These are phyloP conservation scores for Cajanus cajan DNA, from an alignment of 306 rosid species.

Conservation along the genomic window DNA sequence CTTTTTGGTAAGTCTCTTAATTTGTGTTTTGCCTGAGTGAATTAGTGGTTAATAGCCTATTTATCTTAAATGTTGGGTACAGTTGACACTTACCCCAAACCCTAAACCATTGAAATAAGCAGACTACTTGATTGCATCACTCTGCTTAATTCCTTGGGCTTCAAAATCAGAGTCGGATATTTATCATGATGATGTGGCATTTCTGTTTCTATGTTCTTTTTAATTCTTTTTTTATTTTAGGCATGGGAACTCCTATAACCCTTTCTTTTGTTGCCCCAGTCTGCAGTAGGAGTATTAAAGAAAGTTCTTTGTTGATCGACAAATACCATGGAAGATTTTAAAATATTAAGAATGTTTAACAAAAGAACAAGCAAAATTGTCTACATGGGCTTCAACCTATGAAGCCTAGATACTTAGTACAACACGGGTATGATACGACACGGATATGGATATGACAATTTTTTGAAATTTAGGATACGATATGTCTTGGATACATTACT, in stretches of 20 bases:
- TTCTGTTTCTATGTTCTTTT: slow-evolving; percentile 5
- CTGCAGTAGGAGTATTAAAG: not conserved
- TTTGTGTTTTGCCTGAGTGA: not conserved
- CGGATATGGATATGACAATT: too few relatives aligned
- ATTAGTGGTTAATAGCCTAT: slow-evolving; percentile 29
- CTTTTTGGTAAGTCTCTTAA: slow-evolving; percentile 67
- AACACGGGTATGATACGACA: too few relatives aligned
- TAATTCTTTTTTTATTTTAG: not conserved
- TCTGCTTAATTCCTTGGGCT: not conserved
- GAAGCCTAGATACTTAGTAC: too few relatives aligned
- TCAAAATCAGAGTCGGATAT: not conserved
- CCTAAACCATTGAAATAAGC: not conserved
- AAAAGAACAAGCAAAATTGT: not conserved
- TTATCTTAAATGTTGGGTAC: not conserved
- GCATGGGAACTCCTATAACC: not conserved
- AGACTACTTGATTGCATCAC: not conserved
- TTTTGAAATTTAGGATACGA: too few relatives aligned
- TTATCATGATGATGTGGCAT: not conserved
- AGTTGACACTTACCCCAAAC: not conserved
- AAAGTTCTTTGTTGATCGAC: not conserved
- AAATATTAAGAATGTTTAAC: not conserved
- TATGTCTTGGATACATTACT: too few relatives aligned
- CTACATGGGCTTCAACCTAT: not conserved
- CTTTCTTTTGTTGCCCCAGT: not conserved
- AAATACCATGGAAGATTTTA: not conserved